These are phyloP conservation scores for Solanum chmielewskii DNA, from an alignment of 257 asterid species.

Conservation along the genomic window DNA sequence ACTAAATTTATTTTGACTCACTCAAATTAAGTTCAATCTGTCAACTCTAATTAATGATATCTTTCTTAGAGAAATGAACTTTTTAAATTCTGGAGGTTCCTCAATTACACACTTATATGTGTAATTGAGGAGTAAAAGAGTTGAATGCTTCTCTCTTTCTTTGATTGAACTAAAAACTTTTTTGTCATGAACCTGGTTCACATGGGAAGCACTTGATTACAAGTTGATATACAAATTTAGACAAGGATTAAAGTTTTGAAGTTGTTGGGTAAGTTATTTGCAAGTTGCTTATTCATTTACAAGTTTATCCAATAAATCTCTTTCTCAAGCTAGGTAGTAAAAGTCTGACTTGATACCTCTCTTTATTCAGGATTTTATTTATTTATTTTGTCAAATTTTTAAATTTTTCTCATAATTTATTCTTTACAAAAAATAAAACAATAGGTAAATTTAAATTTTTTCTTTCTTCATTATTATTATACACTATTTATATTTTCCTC, in stretches of 20 bases:
- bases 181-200: not conserved
- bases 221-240: not conserved
- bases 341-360: too few species aligned
- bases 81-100: too few species aligned
- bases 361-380: too few species aligned
- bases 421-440: too few species aligned
- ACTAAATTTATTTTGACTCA: too few species aligned
- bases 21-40: too few species aligned
- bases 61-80: not conserved
- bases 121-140: not conserved
- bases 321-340: too few species aligned
- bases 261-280: not conserved
- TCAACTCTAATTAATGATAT: not conserved
- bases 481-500: too few species aligned
- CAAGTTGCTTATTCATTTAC: not conserved
- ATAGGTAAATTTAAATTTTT: too few species aligned
- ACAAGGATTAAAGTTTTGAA: not conserved
- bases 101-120: not conserved
- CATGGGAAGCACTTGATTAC: not conserved
- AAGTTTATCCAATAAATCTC: not conserved
- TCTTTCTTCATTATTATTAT: too few species aligned
- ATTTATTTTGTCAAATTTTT: too few species aligned
- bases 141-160: not conserved
- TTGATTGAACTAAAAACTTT: not conserved
- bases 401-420: too few species aligned